Conservation (phyloP, 2,329 filamentous ascomycete species). For the Penicillium sp. region DNA sequence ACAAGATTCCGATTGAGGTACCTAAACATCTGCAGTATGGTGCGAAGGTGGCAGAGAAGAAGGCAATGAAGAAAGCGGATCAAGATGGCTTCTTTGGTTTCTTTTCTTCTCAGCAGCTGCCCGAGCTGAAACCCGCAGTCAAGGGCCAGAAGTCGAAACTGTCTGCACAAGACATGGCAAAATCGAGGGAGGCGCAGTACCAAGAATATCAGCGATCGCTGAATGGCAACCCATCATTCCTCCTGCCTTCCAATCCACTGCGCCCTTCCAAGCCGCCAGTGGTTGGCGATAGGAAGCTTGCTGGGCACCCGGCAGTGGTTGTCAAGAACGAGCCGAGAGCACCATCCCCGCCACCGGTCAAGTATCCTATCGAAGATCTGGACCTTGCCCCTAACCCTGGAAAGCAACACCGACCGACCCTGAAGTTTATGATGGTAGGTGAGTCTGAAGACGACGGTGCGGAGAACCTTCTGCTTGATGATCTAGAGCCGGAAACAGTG, state of each 20-base stretch:
- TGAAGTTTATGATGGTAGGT: constrained; percentile 74
- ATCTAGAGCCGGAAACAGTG: constrained; percentile 77
- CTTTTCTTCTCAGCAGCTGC: constrained; percentile 56
- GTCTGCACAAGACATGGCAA: constrained; percentile 46
- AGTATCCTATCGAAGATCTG: constrained; percentile 94
- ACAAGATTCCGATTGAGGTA: constrained; percentile 82
- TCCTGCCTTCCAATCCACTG: constrained; percentile 32
- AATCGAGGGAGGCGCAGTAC: constrained; percentile 46
- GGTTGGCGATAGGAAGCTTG: constrained; percentile 35
- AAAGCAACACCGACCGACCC: constrained; percentile 64
- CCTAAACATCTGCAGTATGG: constrained; percentile 80
- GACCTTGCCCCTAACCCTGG: constrained; percentile 68
- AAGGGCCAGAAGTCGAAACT: constrained; percentile 66
- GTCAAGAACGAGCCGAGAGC: constrained; percentile 53
- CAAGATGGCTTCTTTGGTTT: constrained; percentile 52
- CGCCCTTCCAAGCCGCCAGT: constrained; percentile 30
- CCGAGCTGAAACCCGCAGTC: constrained; percentile 69
- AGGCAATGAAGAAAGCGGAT: constrained; percentile 62
- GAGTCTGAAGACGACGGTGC: constrained; percentile 53
- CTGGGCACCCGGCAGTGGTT: constrained; percentile 34
- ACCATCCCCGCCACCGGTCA: constrained; percentile 71
- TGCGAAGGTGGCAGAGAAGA: constrained; percentile 72
- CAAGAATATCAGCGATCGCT: constrained; percentile 49
- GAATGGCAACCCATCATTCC: constrained; percentile 45
- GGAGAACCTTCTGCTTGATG: constrained; percentile 42